Evolutionary conservation across 1,284 basidiomycete species (phyloP), one percentile per base, ranked within the genome.

Genomic region (Heterobasidion occidentale): DNA sequence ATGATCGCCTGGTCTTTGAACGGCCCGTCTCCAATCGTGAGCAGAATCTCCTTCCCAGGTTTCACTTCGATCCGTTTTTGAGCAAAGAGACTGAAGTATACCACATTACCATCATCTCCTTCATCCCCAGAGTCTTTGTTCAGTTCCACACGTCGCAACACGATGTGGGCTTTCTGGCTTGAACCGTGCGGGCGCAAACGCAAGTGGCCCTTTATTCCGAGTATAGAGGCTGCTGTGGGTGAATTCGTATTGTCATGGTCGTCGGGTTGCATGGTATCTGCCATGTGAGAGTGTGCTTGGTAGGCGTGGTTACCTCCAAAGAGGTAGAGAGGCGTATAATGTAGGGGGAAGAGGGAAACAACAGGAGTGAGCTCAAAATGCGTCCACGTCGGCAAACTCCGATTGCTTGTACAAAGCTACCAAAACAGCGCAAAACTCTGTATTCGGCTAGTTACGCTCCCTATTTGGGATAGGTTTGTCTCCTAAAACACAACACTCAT

Each of bases 51-150:
- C 67, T 83, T 84, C 56, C 84, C 84, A 9, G 83, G 79, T 64
- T 78, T 84, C 62, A 84, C 76, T 63, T 81, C 80, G 64, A 86
- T 82, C 58, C 79, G 71, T 70, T 86, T 86, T 60, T 77, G 75
- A 3, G 84, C 81, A 65, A 84, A 82, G 8, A 86, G 69, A 63
- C 75, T 78, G 64, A 84, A 86, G 66, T 77, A 78, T 34, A 77
- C 74, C 55, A 77, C 64, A 33, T 68, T 61, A 15, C 60, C 61
- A 14, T 62, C 62, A 20, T 73, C 71, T 11, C 65, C 71, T 54
- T 73, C 72, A 57, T 75, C 75, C 53, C 63, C 65, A 14, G 77
- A 69, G 61, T 75, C 74, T 14, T 78, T 77, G 7, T 74, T 67
- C 33, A 72, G 56, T 58, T 76, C 74, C 59, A 82, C 80, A 68